Evolutionary conservation across 768 basidiomycete genomes (phyloP), one percentile per base, ranked within the genome.

Genomic region (Auricularia auricula-judae): DNA sequence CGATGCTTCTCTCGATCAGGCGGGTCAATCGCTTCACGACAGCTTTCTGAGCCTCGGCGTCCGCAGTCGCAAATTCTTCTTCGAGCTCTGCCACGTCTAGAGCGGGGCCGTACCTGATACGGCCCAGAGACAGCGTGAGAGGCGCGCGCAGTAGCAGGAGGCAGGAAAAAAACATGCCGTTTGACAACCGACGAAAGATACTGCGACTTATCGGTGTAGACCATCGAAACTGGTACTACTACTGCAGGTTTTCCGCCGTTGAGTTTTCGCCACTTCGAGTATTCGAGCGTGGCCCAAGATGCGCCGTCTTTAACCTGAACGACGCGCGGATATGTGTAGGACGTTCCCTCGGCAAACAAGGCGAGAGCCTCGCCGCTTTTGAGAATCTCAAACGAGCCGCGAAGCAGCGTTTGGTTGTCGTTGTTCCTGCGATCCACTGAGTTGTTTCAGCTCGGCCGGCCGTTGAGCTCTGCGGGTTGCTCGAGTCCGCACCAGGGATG

Each of bases 191-290:
- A 66, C 18, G 93, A 95, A 67, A 95, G 82, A 72, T 98, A 99
- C 78, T 95, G 96, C 42, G 89, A 85, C 75, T 99, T 98, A 77
- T 98, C 87, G 64, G 91, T 93, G 74, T 98, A 98, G 14, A 93
- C 92, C 67, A 99, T 93, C 3, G 91, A 86, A 23, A 86, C 85
- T 5, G 95, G 93, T 44, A 96, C 76, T 67, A 98, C 82, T 34
- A 81, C 77, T 3, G 90, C 82, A 29, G 82, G 80, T 62, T 74
- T 72, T 66, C 78, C 79, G 34, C 83, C 79, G 69, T 85, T 78
- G 64, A 86, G 84, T 66, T 76, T 76, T 43, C 84, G 79, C 84
- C 91, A 94, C 70, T 89, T 88, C 10, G 85, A 80, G 74, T 94
- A 98, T 76, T 98, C 97, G 67, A 98, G 79, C 3, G 94, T 91